Evolutionary conservation across 805 yeast species (phyloP).

Genomic region (Blastobotrys robertii): DNA sequence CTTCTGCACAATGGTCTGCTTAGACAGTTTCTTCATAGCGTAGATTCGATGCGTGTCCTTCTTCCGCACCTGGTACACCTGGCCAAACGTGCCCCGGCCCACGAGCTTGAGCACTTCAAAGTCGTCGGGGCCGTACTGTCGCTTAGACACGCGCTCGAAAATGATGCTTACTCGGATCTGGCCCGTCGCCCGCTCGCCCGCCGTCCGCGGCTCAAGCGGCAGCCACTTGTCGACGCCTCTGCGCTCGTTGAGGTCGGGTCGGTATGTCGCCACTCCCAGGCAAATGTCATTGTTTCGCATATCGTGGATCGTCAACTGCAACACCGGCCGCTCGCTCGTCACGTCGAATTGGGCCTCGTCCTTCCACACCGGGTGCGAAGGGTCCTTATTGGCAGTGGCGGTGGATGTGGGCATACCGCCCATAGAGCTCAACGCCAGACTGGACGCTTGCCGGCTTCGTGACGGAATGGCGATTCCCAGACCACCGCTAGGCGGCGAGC

Average conservation of each 20-base stretch:
- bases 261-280: slow-evolving; percentile 71
- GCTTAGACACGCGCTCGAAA: slow-evolving; percentile 58
- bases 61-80: slow-evolving; percentile 92
- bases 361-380: slow-evolving; percentile 73
- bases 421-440: slow-evolving; percentile 11
- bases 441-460: slow-evolving; percentile 19
- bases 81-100: slow-evolving; percentile 97
- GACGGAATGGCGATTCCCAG: slow-evolving; percentile 31
- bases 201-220: slow-evolving; percentile 58
- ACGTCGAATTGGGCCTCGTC: slow-evolving; percentile 92
- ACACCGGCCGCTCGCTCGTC: slow-evolving; percentile 57
- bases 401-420: slow-evolving; percentile 1
- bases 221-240: slow-evolving; percentile 55
- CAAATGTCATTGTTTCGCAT: slow-evolving; percentile 72
- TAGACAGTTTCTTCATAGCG: slow-evolving; percentile 95
- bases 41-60: slow-evolving; percentile 82
- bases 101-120: slow-evolving; percentile 83
- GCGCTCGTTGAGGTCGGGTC: slow-evolving; percentile 40
- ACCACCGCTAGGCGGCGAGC: background rate
- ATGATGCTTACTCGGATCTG: slow-evolving; percentile 66
- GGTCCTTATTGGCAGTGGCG: slow-evolving; percentile 5
- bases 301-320: slow-evolving; percentile 89
- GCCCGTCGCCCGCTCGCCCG: slow-evolving; percentile 71
- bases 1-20: slow-evolving; percentile 90
- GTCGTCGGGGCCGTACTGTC: slow-evolving; percentile 79